Conservation (phyloP, 176 grass and related monocot genomes). For the maize (Zea mays) region DNA sequence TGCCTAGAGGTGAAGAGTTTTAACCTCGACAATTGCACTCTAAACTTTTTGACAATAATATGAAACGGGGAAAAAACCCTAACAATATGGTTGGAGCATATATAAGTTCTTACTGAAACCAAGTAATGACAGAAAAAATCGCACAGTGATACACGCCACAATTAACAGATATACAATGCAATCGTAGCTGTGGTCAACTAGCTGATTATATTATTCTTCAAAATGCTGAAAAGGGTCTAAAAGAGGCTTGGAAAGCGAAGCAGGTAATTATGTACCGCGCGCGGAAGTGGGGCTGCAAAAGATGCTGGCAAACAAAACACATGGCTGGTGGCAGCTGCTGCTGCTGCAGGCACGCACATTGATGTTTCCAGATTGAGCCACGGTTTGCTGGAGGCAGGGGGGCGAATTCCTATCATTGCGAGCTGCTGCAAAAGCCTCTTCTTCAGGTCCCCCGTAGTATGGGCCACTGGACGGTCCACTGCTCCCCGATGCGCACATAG, state of each 20-base stretch:
- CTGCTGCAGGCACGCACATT: slow-evolving; percentile 47
- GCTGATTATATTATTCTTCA: neutral
- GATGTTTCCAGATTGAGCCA: slow-evolving; percentile 46
- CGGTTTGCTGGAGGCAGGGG: slow-evolving; percentile 28
- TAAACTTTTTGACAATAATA: neutral
- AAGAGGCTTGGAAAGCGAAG: neutral
- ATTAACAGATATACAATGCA: too few relatives aligned
- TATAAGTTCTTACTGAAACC: too few relatives aligned
- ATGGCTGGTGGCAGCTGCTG: slow-evolving; percentile 20
- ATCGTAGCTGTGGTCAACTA: neutral
- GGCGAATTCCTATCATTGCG: slow-evolving; percentile 41
- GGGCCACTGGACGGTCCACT: neutral
- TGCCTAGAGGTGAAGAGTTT: too few relatives aligned
- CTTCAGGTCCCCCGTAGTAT: slow-evolving; percentile 28
- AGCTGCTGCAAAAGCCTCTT: slow-evolving; percentile 53
- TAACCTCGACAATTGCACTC: too few relatives aligned
- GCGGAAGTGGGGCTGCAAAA: slow-evolving; percentile 35
- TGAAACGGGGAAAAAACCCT: neutral
- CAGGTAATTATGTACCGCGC: neutral
- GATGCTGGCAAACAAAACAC: slow-evolving; percentile 49
- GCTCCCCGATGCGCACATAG: slow-evolving; percentile 2
- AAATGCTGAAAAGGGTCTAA: neutral
- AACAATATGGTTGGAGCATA: too few relatives aligned
- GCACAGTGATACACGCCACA: too few relatives aligned
- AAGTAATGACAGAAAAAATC: too few relatives aligned